Conservation (phyloP, 2,329 filamentous ascomycete genomes). For the Botryotinia convoluta region DNA sequence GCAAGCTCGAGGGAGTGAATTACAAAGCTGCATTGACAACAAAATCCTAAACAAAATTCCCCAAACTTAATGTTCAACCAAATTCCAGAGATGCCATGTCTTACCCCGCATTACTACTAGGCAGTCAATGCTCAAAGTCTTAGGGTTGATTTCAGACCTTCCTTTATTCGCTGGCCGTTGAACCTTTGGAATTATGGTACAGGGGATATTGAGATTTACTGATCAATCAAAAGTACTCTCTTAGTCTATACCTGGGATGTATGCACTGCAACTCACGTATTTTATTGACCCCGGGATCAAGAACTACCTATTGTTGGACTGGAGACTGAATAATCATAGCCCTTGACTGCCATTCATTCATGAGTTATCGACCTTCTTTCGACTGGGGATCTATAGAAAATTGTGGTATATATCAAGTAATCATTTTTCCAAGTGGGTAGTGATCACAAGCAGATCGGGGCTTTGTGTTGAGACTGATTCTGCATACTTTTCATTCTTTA, state of each 20-base stretch:
- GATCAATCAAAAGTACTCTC: not conserved
- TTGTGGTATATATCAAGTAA: not conserved
- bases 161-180: not conserved
- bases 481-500: not conserved
- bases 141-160: not conserved
- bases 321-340: not conserved
- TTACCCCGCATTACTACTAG: constrained; percentile 4
- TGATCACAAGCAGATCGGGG: not conserved
- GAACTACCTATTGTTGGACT: not conserved
- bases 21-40: not conserved
- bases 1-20: not conserved
- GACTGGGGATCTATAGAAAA: not conserved
- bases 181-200: not conserved
- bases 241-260: not conserved
- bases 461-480: not conserved
- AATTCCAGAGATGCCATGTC: not conserved
- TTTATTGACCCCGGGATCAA: not conserved
- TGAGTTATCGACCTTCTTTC: not conserved
- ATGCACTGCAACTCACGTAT: not conserved
- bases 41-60: not conserved
- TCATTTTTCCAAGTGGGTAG: not conserved
- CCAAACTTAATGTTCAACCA: not conserved
- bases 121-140: not conserved
- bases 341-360: not conserved
- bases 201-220: not conserved